These are phyloP conservation scores for Debaryomyces fabryi DNA, from an alignment of 1,139 yeast genomes.

Conservation along the genomic window DNA sequence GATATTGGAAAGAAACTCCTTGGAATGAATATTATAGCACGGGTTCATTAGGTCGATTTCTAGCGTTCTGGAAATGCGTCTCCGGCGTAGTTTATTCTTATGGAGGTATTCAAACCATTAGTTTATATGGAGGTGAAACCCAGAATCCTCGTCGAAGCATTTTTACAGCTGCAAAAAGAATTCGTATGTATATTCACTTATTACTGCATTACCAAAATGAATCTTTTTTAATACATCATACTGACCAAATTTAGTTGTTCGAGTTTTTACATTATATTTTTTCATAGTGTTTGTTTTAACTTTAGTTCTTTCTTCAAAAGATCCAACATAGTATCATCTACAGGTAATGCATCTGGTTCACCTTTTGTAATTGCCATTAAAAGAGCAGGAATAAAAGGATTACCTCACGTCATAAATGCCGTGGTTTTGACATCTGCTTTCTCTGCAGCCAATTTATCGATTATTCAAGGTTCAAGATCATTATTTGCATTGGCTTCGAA, in stretches of 20 bases:
- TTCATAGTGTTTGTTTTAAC: conserved; percentile 46
- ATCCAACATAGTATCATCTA: conserved; percentile 38
- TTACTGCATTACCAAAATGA: too few species aligned
- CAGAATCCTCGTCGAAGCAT: conserved; percentile 50
- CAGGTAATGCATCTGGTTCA: conserved; percentile 53
- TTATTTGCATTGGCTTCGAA: conserved; percentile 50
- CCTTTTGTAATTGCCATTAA: conserved; percentile 58
- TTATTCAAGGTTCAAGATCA: conserved; percentile 46
- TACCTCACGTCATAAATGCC: conserved; percentile 55
- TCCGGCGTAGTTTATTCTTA: conserved; percentile 29
- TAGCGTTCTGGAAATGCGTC: conserved; percentile 32
- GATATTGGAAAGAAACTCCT: conserved; percentile 24
- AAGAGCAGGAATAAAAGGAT: conserved; percentile 49
- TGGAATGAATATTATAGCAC: conserved; percentile 15
- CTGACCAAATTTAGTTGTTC: conserved; percentile 18
- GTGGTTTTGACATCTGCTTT: conserved; percentile 54
- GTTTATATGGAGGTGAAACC: conserved; percentile 52
- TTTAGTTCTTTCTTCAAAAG: conserved; percentile 49
- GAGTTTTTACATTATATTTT: conserved; percentile 49
- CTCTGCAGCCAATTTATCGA: conserved; percentile 51
- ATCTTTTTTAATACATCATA: neutral
- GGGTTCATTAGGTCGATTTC: conserved; percentile 28
- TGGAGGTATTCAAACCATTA: conserved; percentile 42
- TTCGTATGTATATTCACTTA: conserved; percentile 22
- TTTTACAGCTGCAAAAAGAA: conserved; percentile 49